Conservation (phyloP, 1,284 basidiomycete species). For the Tylopilus sp. region DNA sequence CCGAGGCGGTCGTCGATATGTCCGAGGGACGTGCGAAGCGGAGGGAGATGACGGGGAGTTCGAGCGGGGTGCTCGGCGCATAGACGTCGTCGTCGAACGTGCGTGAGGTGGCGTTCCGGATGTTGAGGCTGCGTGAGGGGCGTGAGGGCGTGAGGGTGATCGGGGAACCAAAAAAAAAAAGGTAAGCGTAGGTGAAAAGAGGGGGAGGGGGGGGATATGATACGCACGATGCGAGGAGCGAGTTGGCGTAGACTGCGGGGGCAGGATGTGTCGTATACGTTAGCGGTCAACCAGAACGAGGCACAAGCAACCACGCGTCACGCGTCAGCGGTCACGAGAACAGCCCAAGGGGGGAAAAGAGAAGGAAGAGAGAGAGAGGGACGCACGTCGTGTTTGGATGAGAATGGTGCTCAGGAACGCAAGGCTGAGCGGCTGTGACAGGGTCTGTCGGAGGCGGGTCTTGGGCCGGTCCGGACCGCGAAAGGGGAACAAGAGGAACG, state of each 20-base stretch:
- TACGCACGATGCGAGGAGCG: conserved; percentile 29
- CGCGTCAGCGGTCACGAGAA: background rate
- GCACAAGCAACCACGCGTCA: no score
- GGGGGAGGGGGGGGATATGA: background rate
- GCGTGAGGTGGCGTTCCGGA: conserved; percentile 22
- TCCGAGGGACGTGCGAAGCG: conserved; percentile 19
- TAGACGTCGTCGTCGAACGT: conserved; percentile 8
- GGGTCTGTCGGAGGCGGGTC: conserved; percentile 9
- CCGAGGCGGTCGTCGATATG: conserved; percentile 5
- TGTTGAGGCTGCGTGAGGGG: conserved; percentile 22
- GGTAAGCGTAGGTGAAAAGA: no score
- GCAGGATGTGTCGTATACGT: no score
- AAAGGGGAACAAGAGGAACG: background rate
- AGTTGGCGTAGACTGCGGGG: conserved; percentile 26
- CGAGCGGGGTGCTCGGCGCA: background rate
- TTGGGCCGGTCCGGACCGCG: background rate
- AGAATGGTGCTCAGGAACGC: conserved; percentile 22
- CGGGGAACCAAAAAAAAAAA: no score
- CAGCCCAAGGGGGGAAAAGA: no score
- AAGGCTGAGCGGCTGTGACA: conserved; percentile 18
- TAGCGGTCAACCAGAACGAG: no score
- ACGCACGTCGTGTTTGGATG: conserved; percentile 29
- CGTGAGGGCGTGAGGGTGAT: no score
- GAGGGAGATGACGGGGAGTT: conserved; percentile 20
- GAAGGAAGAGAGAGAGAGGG: accelerated